Evolutionary conservation across 2,329 filamentous ascomycete genomes (phyloP), one percentile per base, ranked within the genome.

Genomic region (Penicillium brevicompactum): DNA sequence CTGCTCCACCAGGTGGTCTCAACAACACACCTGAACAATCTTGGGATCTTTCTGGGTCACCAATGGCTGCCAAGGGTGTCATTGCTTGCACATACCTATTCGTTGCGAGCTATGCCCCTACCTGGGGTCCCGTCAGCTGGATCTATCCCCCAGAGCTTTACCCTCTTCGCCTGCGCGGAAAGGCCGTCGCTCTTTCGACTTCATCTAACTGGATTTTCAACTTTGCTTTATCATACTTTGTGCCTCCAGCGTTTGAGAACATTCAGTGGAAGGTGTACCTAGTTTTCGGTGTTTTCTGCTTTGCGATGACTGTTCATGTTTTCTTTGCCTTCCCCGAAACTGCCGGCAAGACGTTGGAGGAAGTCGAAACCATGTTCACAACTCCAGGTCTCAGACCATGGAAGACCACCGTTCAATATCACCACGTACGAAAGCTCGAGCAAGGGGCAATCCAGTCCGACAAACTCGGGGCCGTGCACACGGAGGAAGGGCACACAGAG

Each of bases 31-130:
- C 65, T 5, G 72, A 74, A 21, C 67, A 74, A 53, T 76, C 74
- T 6, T 76, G 74, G 74, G 61, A 70, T 22, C 63, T 76, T 21
- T 52, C 61, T 1, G 69, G 55, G 0, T 62, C 78, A 57, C 74
- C 55, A 45, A 86, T 87, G 1, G 80, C 82, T 2, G 85, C 85
- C 1, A 83, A 83, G 56, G 87, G 80, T 9, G 83, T 92, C 46
- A 88, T 90, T 46, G 86, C 87, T 10, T 88, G 83, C 74, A 87
- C 87, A 0, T 91, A 90, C 66, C 82, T 91, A 16, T 89, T 90
- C 64, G 87, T 91, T 14, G 87, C 86, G 3, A 84, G 82, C 1
- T 91, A 84, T 64, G 88, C 88, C 0, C 80, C 82, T 10, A 84
- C 84, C 3, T 87, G 85, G 84, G 84, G 82, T 1, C 84, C 84